Base-by-base conservation (phyloP, 495 filamentous ascomycete species). In the Penicillium pancosmium region DNA sequence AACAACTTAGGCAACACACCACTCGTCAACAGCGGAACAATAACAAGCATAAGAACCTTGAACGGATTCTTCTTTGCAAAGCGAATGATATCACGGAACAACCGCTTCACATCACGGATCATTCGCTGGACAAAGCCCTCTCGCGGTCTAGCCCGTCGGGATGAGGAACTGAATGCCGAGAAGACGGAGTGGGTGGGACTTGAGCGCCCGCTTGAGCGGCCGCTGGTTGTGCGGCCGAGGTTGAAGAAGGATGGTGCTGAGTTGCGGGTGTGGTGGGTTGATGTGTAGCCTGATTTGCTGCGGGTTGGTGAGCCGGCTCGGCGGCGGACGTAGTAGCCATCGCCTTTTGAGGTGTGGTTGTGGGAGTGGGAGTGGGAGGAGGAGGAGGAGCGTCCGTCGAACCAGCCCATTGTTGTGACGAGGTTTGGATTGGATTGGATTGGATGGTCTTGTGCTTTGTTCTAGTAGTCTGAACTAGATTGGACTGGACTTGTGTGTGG, bases 31-130 rank as follows among this genome's bases (percentile, higher is more conserved):
- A 97, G 78, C 18, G 92, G 92, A 80, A 96, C 82, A 53, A 95
- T 84, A 33, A 95, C 87, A 16, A 94, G 79, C 78, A 93, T 84
- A 73, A 95, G 86, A 3, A 93, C 88, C 73, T 93, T 94, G 62
- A 91, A 38, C 1, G 15, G 36, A 38, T 13, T n/a, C 36, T 38
- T 38, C 66, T 89, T 85, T 55, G 88, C 87, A 71, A 92, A 95
- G 69, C 84, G 80, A 62, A 82, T 80, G 12, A 96, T 82, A 61
- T 92, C 85, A 54, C 88, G 88, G 31, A 95, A 69, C 31, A 93
- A 77, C 25, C 86, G 86, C 65, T 84, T 87, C 60, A 96, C 83
- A 55, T 88, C 83, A 63, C 82, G 80, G 65, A 91, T 70, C 38
- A 91, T 78, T 56, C 86, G 86, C 57, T 83, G 70, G 55, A 94